Evolutionary conservation across 768 basidiomycete species (phyloP).

Genomic region (Botryobasidium botryosum): DNA sequence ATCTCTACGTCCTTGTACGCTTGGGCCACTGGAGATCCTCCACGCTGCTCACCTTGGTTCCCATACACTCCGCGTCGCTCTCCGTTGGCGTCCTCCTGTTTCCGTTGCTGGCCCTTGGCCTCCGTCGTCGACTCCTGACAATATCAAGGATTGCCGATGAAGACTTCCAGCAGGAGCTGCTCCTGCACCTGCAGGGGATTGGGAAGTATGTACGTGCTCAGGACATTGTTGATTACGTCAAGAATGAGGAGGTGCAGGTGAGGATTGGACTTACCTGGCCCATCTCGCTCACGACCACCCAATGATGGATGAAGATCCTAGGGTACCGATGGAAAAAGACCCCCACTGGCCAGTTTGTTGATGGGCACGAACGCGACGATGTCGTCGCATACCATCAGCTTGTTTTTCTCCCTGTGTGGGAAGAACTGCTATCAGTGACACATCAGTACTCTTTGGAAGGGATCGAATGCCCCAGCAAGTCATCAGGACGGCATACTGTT

Average conservation of each 20-base stretch:
- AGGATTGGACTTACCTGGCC: constrained; percentile 1
- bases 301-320: constrained; percentile 21
- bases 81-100: no score
- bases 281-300: constrained; percentile 18
- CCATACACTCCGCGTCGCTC: no score
- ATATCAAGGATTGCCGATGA: constrained; percentile 16
- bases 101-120: no score
- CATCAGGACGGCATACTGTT: constrained; percentile 13
- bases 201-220: constrained; percentile 19
- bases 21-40: no score
- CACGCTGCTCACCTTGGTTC: no score
- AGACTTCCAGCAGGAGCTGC: constrained; percentile 16
- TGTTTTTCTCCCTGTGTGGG: constrained; percentile 16
- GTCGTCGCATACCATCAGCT: constrained; percentile 11
- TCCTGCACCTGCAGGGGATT: constrained; percentile 18
- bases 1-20: no score
- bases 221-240: constrained; percentile 21
- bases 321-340: constrained; percentile 18
- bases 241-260: constrained; percentile 6
- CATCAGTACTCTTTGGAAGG: no score
- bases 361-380: constrained; percentile 22
- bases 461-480: no score
- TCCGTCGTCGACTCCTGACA: no score
- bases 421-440: no score
- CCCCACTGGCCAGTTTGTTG: constrained; percentile 21